Evolutionary conservation across 2,329 filamentous ascomycete species (phyloP), one percentile per base, ranked within the genome.

Genomic region (Pestalotiopsis sp.): DNA sequence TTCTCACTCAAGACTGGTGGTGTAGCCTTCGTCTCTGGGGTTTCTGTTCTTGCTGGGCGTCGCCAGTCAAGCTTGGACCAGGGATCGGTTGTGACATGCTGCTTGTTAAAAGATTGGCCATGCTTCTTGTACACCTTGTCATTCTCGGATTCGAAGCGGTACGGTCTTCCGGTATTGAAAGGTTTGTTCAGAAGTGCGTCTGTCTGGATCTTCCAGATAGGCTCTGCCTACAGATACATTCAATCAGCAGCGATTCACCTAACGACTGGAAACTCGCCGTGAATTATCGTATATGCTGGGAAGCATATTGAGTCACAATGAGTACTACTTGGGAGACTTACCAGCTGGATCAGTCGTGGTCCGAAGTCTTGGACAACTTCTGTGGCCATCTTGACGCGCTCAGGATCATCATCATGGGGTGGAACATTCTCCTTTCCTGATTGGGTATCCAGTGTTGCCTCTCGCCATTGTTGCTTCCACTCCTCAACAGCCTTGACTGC

Each of bases 391-490:
- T 60, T 55, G 23, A 41, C 27, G 23, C 25, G 25, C 17, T 25
- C 36, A 23, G 25, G 49, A 31, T 38, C 63, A 23, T 65, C 17
- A 3, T 38, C 20, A 20, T 38, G 9, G 14, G 5, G 17, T 2
- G 4, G 3, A 11, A 14, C 36, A 12, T 59, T 41, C 11, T 9
- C 31, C 52, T 59, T 20, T 9, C 78, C 75, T 5, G 77, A 74
- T 2, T 80, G 75, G 0, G 70, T 69, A 2, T 73, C 76, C 67
- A 87, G 81, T 0, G 83, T 86, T 3, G 80, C 77, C 0, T 69
- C 49, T 39, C 69, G 77, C 82, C 81, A 88, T 6, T 52, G 52
- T 67, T 20, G 66, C 71, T 83, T 84, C 82, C 83, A 87, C 4
- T 17, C 60, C 3, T 71, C 57, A 2, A 87, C 70, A 0, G 83